phyloP scores from a whole-genome alignment of 2,329 filamentous ascomycete genomes.

The Rugonectria rugulosa region DNA sequence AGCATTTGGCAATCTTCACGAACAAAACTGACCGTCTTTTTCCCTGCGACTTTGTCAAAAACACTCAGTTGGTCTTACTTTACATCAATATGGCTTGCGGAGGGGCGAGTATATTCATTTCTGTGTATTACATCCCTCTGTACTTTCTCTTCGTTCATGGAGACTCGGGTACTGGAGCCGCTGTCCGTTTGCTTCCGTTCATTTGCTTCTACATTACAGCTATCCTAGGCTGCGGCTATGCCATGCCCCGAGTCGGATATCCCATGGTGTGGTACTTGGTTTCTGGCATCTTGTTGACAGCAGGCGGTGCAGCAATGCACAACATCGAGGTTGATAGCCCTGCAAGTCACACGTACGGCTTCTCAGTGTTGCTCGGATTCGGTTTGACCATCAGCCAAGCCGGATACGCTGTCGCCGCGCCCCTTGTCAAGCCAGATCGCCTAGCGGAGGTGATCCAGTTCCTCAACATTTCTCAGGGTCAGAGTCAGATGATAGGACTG shows the following conservation, averaged over 20 bases:
- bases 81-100: constrained; percentile 26
- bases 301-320: constrained; percentile 16
- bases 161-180: constrained; percentile 27
- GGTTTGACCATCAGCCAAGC: constrained; percentile 24
- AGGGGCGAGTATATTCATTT: constrained; percentile 21
- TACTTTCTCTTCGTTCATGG: constrained; percentile 32
- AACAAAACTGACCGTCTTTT: constrained; percentile 45
- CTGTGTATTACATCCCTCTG: constrained; percentile 26
- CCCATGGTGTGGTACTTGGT: constrained; percentile 18
- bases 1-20: constrained; percentile 49
- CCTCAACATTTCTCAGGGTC: constrained; percentile 24
- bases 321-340: constrained; percentile 21
- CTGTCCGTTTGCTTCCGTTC: constrained; percentile 30
- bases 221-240: constrained; percentile 22
- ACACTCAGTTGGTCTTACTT: constrained; percentile 35
- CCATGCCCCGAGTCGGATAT: constrained; percentile 24
- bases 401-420: constrained; percentile 13
- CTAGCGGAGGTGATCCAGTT: constrained; percentile 24
- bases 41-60: constrained; percentile 34
- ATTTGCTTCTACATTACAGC: constrained; percentile 25
- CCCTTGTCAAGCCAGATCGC: constrained; percentile 13
- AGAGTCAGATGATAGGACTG: constrained; percentile 24
- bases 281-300: constrained; percentile 15
- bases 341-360: constrained; percentile 29
- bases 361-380: constrained; percentile 25